phyloP scores from a whole-genome alignment of 352 stramenopile species.

The Pythium dissimile region DNA sequence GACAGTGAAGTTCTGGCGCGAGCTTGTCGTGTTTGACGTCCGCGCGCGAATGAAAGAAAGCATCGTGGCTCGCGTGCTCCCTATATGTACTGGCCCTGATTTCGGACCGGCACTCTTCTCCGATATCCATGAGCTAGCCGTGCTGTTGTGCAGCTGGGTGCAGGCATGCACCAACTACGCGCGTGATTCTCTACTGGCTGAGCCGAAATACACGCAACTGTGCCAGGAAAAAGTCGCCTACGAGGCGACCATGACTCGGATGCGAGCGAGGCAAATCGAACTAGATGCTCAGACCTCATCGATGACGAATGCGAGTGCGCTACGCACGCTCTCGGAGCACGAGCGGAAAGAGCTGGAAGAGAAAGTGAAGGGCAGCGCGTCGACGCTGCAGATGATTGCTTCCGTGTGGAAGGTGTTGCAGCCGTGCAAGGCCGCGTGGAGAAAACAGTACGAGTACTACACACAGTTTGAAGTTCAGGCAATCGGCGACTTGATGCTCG shows the following conservation, averaged over 20 bases:
- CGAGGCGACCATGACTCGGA: constrained; percentile 29
- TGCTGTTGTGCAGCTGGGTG: constrained; percentile 62
- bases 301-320: constrained; percentile 30
- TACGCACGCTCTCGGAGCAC: constrained; percentile 44
- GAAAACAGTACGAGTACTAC: constrained; percentile 34
- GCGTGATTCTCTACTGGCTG: constrained; percentile 47
- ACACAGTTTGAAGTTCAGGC: constrained; percentile 36
- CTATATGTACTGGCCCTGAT: constrained; percentile 55
- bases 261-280: constrained; percentile 31
- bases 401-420: constrained; percentile 54
- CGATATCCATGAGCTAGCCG: constrained; percentile 48
- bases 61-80: constrained; percentile 49
- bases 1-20: constrained; percentile 44
- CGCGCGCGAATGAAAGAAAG: constrained; percentile 34
- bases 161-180: constrained; percentile 44
- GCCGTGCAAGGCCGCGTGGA: constrained; percentile 43
- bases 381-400: constrained; percentile 46
- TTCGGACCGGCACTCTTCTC: constrained; percentile 54
- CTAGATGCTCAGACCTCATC: constrained; percentile 36
- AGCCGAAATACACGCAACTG: constrained; percentile 52
- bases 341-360: constrained; percentile 46
- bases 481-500: constrained; percentile 62
- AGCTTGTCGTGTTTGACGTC: constrained; percentile 42
- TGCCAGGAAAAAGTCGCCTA: constrained; percentile 44
- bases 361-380: constrained; percentile 47